Evolutionary conservation across 768 basidiomycete genomes (phyloP), one percentile per base, ranked within the genome.

Genomic region (Tubosaeta brunneosetosa): DNA sequence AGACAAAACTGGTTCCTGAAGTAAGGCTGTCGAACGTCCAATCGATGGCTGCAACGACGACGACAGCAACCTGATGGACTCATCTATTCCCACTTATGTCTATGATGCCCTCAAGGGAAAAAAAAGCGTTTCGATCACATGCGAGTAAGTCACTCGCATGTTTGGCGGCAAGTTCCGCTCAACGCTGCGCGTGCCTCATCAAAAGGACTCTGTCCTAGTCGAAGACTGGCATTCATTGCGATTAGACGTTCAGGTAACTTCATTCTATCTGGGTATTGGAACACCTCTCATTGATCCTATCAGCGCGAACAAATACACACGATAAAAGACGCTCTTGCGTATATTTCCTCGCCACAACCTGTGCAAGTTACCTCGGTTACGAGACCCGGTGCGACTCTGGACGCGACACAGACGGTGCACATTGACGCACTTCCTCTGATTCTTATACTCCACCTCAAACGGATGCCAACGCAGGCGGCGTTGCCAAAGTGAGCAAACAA

Each of bases 121-220:
- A 93, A 93, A 76, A 91, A 91, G 71, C 78, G 89, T 57, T 97
- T 97, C 63, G 93, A 94, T 62, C 82, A 79, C 43, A 97, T 97
- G 94, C 74, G 88, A 71, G 90, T 91, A 57, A 61, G 85, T 99
- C 48, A 90, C 91, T 0, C 77, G 87, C 25, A 89, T 99, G 53
- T 99, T 99, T 61, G 92, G 94, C 27, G 94, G 95, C 32, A 91
- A 90, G 64, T 87, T 94, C 71, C 83, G 93, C 17, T 89, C 90
- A 22, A 86, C 90, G 1, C 74, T 97, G 3, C 81, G 82, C 37
- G 85, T 85, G 7, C 91, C 91, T 1, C 83, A 86, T 12, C 84
- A 90, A 61, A 85, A 85, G 58, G 94, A 97, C 63, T 89, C 87
- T 1, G 85, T 90, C 25, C 82, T 91, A 25, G 79, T 94, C 14